Base-by-base conservation (phyloP, 1,139 yeast genomes). In the Geotrichum carabidarum region DNA sequence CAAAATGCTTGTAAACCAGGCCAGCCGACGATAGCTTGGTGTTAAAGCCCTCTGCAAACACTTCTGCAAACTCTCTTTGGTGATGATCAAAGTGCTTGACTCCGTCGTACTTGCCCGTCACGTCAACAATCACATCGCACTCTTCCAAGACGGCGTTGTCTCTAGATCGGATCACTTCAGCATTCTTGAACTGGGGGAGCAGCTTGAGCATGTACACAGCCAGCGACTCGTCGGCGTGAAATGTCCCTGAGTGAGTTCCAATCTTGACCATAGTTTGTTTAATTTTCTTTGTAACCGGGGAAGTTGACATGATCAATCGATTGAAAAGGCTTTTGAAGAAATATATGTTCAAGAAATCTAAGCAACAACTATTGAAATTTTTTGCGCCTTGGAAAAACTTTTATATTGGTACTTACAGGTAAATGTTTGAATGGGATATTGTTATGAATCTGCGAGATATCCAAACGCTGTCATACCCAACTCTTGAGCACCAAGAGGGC, bases 211-310 rank as follows among this genome's bases (percentile, higher is more conserved):
- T 83, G 70, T 79, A 91, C 2, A 91, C 96, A 1, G 98, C 99
- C 58, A 94, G 78, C n/a, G 96, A 84, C 71, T 93, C 99, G 71
- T 93, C 99, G 18, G 99, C 98, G 67, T 93, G 99, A 77, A 93
- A 93, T 0, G 91, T 80, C 8, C 99, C 99, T 46, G 94, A 87
- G 68, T 90, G 97, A 14, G 97, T 91, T 65, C 96, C 91, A 58
- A 91, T 86, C 65, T 80, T 78, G 27, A 40, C 60, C 54, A 52
- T 46, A 57, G 52, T 53, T 58, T 18, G 54, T 52, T 50, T 63
- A 45, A 47, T 38, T 50, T 49, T 63, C 46, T 44, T 53, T 12
- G 51, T 30, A 17, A 46, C 47, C 14, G 50, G 54, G 22, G 45
- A 44, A 9, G 40, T 44, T 17, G 51, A 50, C 51, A 50, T 46